Conservation (phyloP, 345 rosid genomes). For the Camelina laxa region DNA sequence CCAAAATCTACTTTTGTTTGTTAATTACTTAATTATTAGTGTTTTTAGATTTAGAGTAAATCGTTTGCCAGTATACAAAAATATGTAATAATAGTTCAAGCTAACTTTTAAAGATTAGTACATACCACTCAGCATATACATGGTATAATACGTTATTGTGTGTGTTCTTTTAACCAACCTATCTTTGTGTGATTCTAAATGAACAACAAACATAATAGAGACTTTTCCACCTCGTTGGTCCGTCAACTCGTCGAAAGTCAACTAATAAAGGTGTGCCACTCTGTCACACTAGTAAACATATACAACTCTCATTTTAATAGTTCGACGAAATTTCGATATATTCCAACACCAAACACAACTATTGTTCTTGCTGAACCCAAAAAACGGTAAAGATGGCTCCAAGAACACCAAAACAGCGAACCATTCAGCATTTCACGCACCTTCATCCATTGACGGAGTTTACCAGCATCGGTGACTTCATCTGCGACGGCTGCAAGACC, state of each 20-base stretch:
- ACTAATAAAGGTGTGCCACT: slow-evolving; percentile 13
- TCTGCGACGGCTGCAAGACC: slow-evolving; percentile 50
- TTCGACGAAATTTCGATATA: neutral
- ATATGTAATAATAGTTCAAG: too few relatives aligned
- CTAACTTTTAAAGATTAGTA: neutral
- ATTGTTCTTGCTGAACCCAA: neutral
- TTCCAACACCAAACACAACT: slow-evolving; percentile 11
- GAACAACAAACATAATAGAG: neutral
- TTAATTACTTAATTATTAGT: too few relatives aligned
- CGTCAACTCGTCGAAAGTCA: slow-evolving; percentile 42
- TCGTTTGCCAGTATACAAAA: too few relatives aligned
- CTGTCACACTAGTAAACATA: slow-evolving; percentile 37
- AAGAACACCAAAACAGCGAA: slow-evolving; percentile 29
- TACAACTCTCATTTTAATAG: slow-evolving; percentile 35
- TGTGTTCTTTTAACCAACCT: slow-evolving; percentile 12
- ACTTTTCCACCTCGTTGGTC: slow-evolving; percentile 19
- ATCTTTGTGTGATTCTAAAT: slow-evolving; percentile 14
- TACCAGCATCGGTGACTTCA: slow-evolving; percentile 32
- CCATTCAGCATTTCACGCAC: slow-evolving; percentile 47
- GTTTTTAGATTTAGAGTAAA: too few relatives aligned
- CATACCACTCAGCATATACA: neutral
- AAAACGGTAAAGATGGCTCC: slow-evolving; percentile 34
- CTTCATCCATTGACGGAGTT: slow-evolving; percentile 41
- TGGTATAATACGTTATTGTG: slow-evolving; percentile 9
- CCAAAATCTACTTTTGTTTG: too few relatives aligned